phyloP scores from a whole-genome alignment of 2,329 filamentous ascomycete genomes.

The Apiospora phragmitis region DNA sequence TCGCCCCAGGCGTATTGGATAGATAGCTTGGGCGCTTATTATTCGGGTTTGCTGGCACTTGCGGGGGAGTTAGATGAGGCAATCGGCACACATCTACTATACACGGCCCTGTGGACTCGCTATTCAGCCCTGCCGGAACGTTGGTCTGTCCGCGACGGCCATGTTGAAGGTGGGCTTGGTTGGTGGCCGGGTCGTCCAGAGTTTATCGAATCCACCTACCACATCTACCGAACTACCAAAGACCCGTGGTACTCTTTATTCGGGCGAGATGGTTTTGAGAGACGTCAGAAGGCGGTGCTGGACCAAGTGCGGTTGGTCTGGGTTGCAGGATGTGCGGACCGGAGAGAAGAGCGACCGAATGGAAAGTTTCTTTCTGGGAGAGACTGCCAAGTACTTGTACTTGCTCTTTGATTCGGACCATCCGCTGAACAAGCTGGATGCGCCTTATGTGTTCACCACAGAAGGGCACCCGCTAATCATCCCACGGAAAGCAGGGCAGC shows the following conservation, averaged over 20 bases:
- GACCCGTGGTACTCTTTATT: slow-evolving; percentile 96
- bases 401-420: slow-evolving; percentile 84
- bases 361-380: slow-evolving; percentile 98
- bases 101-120: slow-evolving; percentile 90
- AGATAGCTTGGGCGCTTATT: slow-evolving; percentile 93
- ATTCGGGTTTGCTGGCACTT: slow-evolving; percentile 82
- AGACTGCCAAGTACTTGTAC: slow-evolving; percentile 95
- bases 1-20: slow-evolving; percentile 92
- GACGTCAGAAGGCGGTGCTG: slow-evolving; percentile 89
- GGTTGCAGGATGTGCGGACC: slow-evolving; percentile 76
- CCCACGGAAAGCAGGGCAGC: slow-evolving; percentile 48
- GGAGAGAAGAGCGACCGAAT: slow-evolving; percentile 91
- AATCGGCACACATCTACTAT: slow-evolving; percentile 83
- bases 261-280: slow-evolving; percentile 90
- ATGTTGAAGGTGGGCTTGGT: slow-evolving; percentile 80
- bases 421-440: slow-evolving; percentile 83
- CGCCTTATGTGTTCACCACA: slow-evolving; percentile 89
- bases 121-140: slow-evolving; percentile 93
- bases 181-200: slow-evolving; percentile 97
- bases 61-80: slow-evolving; percentile 91
- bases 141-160: slow-evolving; percentile 84
- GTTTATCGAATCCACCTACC: slow-evolving; percentile 95
- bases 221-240: slow-evolving; percentile 88
- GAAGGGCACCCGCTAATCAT: slow-evolving; percentile 93
- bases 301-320: slow-evolving; percentile 91